Percentiles rank a stretch among this genome's conserved stretches.
Conservation (phyloP, 2,329 filamentous ascomycete species). For the Aspergillus novoparasiticus region DNA sequence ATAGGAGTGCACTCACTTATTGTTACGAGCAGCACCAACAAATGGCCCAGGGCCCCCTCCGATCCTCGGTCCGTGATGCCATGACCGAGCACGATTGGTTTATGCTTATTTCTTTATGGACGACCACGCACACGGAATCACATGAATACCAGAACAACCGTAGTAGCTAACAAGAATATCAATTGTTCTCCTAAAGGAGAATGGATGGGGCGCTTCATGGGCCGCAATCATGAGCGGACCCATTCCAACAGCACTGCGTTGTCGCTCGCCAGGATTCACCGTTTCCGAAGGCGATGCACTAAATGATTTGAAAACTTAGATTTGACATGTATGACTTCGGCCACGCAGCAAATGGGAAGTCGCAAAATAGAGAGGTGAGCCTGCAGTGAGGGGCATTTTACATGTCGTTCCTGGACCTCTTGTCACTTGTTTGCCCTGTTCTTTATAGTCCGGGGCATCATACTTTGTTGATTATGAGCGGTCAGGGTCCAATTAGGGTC, state of each 20-base stretch:
- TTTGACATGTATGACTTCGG: neutral
- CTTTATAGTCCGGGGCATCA: neutral
- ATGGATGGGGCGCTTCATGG: neutral
- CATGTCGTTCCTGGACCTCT: neutral
- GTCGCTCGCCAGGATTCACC: neutral
- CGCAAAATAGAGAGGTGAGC: neutral
- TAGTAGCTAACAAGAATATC: neutral
- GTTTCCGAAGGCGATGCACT: slow-evolving; percentile 6
- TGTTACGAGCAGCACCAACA: neutral
- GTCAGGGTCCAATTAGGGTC: neutral
- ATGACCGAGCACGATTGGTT: neutral
- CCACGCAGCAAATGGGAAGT: neutral
- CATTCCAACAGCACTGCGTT: neutral
- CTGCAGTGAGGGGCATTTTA: neutral
- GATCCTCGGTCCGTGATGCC: neutral
- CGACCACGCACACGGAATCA: neutral
- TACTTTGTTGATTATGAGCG: neutral
- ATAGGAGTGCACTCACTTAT: neutral
- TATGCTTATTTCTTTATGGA: neutral
- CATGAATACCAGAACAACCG: neutral
- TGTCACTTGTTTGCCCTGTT: neutral
- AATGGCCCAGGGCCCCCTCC: neutral
- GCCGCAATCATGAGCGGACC: neutral
- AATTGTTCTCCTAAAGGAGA: neutral
- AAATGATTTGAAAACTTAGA: neutral